A percentile compares a stretch with the other conserved stretches of the same genome.
These are phyloP conservation scores for Populus davidiana DNA, from an alignment of 345 rosid genomes.

Conservation along the genomic window DNA sequence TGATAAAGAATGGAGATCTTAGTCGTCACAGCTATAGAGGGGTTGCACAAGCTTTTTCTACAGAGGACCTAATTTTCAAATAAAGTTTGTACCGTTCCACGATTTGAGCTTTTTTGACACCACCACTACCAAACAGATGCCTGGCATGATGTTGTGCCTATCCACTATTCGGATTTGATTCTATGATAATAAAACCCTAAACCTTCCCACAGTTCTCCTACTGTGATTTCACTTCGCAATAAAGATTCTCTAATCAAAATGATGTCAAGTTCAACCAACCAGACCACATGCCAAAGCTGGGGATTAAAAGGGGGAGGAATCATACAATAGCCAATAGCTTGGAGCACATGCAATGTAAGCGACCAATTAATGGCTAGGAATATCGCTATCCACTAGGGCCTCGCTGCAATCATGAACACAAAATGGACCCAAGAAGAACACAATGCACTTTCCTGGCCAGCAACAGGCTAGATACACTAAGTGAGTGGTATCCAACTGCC, in stretches of 20 bases:
- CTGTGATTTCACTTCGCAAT: neutral
- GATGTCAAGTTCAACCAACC: neutral
- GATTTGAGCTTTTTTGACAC: too few species aligned
- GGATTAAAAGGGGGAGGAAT: neutral
- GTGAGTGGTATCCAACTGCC: neutral
- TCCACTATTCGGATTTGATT: too few species aligned
- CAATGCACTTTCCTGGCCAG: neutral
- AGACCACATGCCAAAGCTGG: neutral
- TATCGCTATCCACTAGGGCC: neutral
- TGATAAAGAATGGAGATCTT: too few species aligned
- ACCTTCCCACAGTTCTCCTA: neutral
- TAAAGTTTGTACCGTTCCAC: too few species aligned
- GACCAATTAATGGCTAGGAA: neutral
- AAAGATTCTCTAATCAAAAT: neutral
- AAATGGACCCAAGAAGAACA: slow-evolving; percentile 1
- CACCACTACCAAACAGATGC: too few species aligned
- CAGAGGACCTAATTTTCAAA: too few species aligned
- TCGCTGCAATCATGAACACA: neutral
- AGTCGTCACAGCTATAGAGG: too few species aligned
- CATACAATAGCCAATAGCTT: neutral
- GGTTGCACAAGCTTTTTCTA: too few species aligned
- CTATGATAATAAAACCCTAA: neutral
- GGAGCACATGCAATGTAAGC: neutral
- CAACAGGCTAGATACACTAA: neutral
- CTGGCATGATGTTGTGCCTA: too few species aligned